Base-by-base conservation (phyloP, 1,139 yeast species). In the Blastobotrys apis region DNA sequence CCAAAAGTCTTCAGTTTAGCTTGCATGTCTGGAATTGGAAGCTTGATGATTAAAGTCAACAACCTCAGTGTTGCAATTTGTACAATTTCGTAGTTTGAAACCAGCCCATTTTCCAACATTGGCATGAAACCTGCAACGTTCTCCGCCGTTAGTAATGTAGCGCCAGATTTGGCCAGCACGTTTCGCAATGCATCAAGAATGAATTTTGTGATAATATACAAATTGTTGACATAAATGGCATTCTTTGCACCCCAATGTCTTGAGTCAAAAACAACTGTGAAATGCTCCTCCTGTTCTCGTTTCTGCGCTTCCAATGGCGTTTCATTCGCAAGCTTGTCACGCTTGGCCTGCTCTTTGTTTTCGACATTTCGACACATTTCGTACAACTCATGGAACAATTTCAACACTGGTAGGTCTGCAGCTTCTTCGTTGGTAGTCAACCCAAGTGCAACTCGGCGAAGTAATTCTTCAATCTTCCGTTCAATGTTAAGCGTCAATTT, bases 71-170 rank as follows among this genome's bases (percentile, higher is more conserved):
- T 71, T 6, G 92, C 74, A 15, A 83, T 72, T 27, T 82, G 75
- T 15, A 90, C 83, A 40, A 81, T 80, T 62, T 92, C 98, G 62
- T 80, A 81, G 17, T 77, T 83, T 1, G 85, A 75, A 21, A 67
- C 61, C 33, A 88, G 60, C 13, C 85, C 76, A 3, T 69, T 68
- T 45, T 80, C 81, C 47, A 92, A 66, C 15, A 84, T 59, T 2
- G 96, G 95, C 32, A 90, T 66, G 56, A 94, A 88, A 0, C 86
- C 92, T 40, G 74, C 70, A 48, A 90, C 68, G 53, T 83, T 81
- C 6, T 74, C 69, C 1, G 76, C 76, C 1, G 81, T 77, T 51
- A 81, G 63, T 45, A 92, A 71, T 5, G 51, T 47, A 4, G 69
- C 65, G 4, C 71, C 69, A 56, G 84, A 80, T 50, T 80, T 78